Conservation (phyloP, 257 asterid species). For the Eucommia ulmoides region DNA sequence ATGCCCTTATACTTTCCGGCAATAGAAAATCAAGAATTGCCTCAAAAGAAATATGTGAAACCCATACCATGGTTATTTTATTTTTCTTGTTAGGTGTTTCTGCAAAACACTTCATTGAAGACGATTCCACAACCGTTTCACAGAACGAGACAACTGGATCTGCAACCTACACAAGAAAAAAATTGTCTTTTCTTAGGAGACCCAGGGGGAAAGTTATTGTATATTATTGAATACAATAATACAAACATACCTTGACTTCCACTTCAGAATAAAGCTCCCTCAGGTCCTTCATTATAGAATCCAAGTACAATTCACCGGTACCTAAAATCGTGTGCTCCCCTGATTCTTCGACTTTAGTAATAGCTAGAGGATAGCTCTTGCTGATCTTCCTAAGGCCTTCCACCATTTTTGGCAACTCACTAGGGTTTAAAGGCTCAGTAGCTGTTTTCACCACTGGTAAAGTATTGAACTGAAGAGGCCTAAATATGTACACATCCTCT, state of each 20-base stretch:
- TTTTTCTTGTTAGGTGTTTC: conserved; percentile 97
- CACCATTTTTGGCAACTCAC: conserved; percentile 97
- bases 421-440: conserved; percentile 93
- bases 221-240: no score
- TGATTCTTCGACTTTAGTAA: conserved; percentile 94
- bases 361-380: conserved; percentile 96
- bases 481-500: conserved; percentile 80
- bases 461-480: conserved; percentile 93
- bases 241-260: conserved; percentile 96
- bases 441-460: conserved; percentile 98
- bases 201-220: no score
- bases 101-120: conserved; percentile 97
- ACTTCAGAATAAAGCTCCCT: conserved; percentile 98
- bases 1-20: background rate
- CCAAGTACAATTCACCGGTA: conserved; percentile 90
- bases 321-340: conserved; percentile 98
- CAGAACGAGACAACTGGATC: conserved; percentile 98
- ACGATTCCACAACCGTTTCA: conserved; percentile 94
- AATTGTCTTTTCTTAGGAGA: no score
- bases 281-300: conserved; percentile 95
- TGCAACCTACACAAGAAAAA: conserved; percentile 86
- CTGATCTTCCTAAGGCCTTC: conserved; percentile 97
- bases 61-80: conserved; percentile 88
- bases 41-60: background rate
- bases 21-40: background rate